phyloP scores from a whole-genome alignment of 371 early-diverging fungal genomes.

The Saksenaea oblongispora region DNA sequence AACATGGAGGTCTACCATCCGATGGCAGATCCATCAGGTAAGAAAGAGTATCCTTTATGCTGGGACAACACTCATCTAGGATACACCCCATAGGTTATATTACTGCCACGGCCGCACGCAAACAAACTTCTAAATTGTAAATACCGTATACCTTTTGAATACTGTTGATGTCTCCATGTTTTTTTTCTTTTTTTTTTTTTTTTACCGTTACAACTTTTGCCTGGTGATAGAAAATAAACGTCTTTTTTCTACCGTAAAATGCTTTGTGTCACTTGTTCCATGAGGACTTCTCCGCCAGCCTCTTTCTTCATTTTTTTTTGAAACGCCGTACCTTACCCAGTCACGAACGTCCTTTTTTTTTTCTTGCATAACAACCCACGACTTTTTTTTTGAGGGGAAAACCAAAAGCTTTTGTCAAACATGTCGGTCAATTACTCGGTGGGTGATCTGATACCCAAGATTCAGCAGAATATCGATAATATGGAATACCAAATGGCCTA shows the following conservation, averaged over 20 bases:
- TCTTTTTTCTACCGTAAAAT: too few relatives aligned
- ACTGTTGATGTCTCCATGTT: too few relatives aligned
- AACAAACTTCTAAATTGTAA: constrained; percentile 15
- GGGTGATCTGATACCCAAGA: constrained; percentile 63
- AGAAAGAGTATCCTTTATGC: constrained; percentile 9
- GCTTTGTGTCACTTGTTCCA: too few relatives aligned
- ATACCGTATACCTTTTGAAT: background rate
- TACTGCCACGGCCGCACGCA: constrained; percentile 72
- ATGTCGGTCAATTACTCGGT: constrained; percentile 48
- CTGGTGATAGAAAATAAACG: too few relatives aligned
- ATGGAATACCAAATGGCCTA: constrained; percentile 76
- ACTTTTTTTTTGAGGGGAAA: background rate
- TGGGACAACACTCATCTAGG: background rate
- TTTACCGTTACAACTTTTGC: too few relatives aligned
- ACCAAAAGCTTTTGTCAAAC: background rate
- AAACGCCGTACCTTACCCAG: too few relatives aligned
- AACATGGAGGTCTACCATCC: constrained; percentile 77
- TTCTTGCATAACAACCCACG: too few relatives aligned
- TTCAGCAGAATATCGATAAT: constrained; percentile 76
- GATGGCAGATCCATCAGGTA: constrained; percentile 75
- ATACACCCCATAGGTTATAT: constrained; percentile 52
- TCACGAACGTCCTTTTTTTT: too few relatives aligned
- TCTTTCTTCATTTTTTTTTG: too few relatives aligned
- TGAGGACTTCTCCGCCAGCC: too few relatives aligned
- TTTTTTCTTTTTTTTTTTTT: too few relatives aligned